Evolutionary conservation across 1,139 yeast genomes (phyloP), one percentile per base, ranked within the genome.

Genomic region (Blastobotrys buckinghamii): DNA sequence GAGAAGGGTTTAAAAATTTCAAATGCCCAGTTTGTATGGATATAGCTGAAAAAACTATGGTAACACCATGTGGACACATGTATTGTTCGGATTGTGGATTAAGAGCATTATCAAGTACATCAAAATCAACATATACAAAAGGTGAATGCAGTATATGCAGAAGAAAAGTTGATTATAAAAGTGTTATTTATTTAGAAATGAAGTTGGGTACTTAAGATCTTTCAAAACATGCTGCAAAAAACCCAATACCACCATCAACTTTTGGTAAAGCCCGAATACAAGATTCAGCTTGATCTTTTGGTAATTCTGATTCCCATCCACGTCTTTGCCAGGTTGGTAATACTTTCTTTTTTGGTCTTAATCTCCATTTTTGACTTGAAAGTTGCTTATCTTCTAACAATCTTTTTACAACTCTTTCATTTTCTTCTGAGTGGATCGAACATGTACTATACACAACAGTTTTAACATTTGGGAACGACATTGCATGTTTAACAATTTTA

Each of bases 191-290:
- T 45, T 46, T 63, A 44, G 66, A 63, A 46, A 43, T 61, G 41
- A 57, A 54, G 44, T 39, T 54, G 8, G 39, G n/a, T 36, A 2
- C 15, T 33, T 6, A 34, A 6, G 30, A 13, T 15, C 50, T 42
- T 34, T 81, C 77, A 63, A 85, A 84, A 50, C 87, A 81, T 1
- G 86, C 97, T 0, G 97, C 97, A 68, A 92, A 92, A 63, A 92
- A 92, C 0, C 98, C 98, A 58, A 92, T 92, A 12, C 98, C 98
- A 34, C 97, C 97, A 63, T 92, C 97, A 49, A 78, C 83, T 55
- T 80, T 83, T 0, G 97, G 96, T 42, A 81, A 67, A 0, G 92
- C 85, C 55, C 98, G 72, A 0, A 92, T 82, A 66, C 97, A 88
- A 0, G 95, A 92, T 2, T 83, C 89, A 0, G 97, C 95, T 36